A percentile compares a stretch with the other conserved stretches of the same genome.
Evolutionary conservation across 768 basidiomycete species (phyloP).

Genomic region (Panaeolus cyanescens): DNA sequence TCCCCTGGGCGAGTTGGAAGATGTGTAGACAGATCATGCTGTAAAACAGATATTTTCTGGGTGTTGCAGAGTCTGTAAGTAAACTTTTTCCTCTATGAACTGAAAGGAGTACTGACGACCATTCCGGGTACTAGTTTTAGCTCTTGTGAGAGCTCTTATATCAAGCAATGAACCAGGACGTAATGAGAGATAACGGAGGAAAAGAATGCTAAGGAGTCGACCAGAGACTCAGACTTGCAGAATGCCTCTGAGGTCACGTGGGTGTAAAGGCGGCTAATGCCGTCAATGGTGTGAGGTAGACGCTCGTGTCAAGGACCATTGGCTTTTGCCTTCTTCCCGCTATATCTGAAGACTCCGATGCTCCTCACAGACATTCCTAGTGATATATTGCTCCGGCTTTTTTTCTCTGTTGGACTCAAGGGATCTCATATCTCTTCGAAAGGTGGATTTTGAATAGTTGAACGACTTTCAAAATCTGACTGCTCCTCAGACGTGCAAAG

Average conservation of each 20-base stretch:
- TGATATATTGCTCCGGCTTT: too few relatives aligned
- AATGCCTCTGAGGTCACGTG: neutral
- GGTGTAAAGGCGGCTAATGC: too few relatives aligned
- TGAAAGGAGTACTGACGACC: neutral
- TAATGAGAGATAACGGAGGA: neutral
- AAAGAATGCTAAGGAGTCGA: neutral
- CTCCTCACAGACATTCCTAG: too few relatives aligned
- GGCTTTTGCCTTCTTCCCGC: too few relatives aligned
- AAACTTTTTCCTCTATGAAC: neutral
- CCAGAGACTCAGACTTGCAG: neutral
- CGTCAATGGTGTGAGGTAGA: too few relatives aligned
- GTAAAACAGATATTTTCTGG: slow-evolving; percentile 86
- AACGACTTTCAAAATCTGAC: neutral
- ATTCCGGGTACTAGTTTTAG: neutral
- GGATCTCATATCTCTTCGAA: neutral
- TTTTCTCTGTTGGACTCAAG: too few relatives aligned
- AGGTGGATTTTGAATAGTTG: neutral
- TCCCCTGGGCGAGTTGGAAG: slow-evolving; percentile 78
- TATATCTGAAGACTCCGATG: too few relatives aligned
- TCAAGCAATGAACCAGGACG: neutral
- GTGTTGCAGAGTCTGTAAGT: neutral
- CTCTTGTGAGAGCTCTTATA: neutral
- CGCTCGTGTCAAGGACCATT: too few relatives aligned
- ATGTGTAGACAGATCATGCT: slow-evolving; percentile 78
- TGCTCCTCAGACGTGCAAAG: neutral